A percentile compares a stretch with the other conserved stretches of the same genome.
Conservation (phyloP, 805 yeast genomes). For the Torulaspora gathmanii region DNA sequence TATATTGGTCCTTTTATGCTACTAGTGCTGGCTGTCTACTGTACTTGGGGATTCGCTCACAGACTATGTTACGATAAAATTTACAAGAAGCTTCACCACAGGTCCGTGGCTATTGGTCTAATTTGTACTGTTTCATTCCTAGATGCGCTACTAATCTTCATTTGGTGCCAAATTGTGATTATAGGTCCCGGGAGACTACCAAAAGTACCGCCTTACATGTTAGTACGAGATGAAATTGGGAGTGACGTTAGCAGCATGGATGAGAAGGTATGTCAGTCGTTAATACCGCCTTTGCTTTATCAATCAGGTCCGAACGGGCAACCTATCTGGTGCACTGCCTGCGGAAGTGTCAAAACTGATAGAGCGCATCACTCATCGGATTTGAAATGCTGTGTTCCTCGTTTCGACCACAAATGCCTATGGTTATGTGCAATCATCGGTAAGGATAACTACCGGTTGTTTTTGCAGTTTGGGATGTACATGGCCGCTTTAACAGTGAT, state of each 20-base stretch:
- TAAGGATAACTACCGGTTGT: conserved; percentile 54
- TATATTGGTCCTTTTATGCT: conserved; percentile 30
- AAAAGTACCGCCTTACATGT: conserved; percentile 23
- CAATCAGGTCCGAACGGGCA: conserved; percentile 67
- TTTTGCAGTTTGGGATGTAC: conserved; percentile 48
- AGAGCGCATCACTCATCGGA: conserved; percentile 68
- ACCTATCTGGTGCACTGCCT: conserved; percentile 69
- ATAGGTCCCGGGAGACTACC: conserved; percentile 31
- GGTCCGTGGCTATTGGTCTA: conserved; percentile 25
- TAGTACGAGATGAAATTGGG: conserved; percentile 9
- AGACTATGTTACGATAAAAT: conserved; percentile 39
- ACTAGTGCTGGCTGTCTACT: conserved; percentile 37
- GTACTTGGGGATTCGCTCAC: conserved; percentile 43
- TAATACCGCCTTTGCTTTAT: conserved; percentile 54
- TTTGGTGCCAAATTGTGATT: conserved; percentile 24
- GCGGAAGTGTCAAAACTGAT: conserved; percentile 60
- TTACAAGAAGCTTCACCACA: conserved; percentile 11
- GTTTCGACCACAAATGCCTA: conserved; percentile 79
- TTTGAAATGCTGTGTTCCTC: conserved; percentile 54
- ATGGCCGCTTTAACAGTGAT: conserved; percentile 39
- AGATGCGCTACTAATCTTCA: conserved; percentile 9
- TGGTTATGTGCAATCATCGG: conserved; percentile 78
- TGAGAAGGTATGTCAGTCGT: conserved; percentile 18
- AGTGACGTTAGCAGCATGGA: conserved; percentile 1
- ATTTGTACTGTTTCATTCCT: conserved; percentile 17